Conservation (phyloP, 768 basidiomycete species). For the Agaricus subrufescens region DNA sequence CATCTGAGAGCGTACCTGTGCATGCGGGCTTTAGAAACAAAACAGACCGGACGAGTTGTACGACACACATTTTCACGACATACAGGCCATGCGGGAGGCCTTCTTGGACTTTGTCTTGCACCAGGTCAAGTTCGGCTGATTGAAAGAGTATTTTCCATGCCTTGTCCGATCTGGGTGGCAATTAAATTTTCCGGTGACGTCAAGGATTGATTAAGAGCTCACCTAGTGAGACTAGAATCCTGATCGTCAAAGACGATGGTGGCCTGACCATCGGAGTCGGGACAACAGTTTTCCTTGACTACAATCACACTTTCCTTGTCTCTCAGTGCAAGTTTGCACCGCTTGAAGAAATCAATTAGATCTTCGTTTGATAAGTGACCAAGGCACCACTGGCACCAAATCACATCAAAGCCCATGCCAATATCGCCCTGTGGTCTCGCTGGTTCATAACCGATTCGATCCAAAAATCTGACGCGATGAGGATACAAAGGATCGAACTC, state of each 20-base stretch:
- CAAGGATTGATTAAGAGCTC: not conserved
- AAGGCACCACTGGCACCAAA: conserved; percentile 98
- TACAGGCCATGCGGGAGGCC: conserved; percentile 83
- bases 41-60: not conserved
- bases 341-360: conserved; percentile 70
- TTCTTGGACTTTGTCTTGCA: conserved; percentile 72
- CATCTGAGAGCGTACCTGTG: conserved; percentile 57
- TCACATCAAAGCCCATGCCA: conserved; percentile 73
- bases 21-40: not conserved
- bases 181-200: not conserved
- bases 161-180: conserved; percentile 61
- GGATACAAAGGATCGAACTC: conserved; percentile 65
- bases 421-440: conserved; percentile 39
- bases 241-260: conserved; percentile 69
- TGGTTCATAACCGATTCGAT: conserved; percentile 62
- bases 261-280: conserved; percentile 49
- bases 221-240: conserved; percentile 92
- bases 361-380: conserved; percentile 79
- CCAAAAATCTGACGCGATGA: conserved; percentile 45
- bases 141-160: conserved; percentile 78
- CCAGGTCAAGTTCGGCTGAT: conserved; percentile 65
- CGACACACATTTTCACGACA: conserved; percentile 77
- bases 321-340: conserved; percentile 57
- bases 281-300: conserved; percentile 89
- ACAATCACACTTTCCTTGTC: conserved; percentile 56